Percentiles rank a stretch among this genome's conserved stretches.
These are phyloP conservation scores for Rhizopus sp. DNA, from an alignment of 371 early-diverging fungal genomes.

Conservation along the genomic window DNA sequence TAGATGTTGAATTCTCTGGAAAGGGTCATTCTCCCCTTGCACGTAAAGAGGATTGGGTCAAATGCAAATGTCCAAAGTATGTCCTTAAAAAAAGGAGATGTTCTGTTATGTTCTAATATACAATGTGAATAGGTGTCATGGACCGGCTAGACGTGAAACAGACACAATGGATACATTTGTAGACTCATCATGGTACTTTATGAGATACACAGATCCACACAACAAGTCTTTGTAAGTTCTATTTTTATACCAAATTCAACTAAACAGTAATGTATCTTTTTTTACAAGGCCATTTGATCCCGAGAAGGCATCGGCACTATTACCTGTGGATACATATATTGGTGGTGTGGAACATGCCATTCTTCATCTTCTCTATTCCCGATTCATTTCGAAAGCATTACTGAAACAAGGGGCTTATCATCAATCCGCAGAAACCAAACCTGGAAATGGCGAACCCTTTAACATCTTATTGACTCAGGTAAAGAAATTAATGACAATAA, in stretches of 20 bases:
- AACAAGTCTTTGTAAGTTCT: constrained; percentile 53
- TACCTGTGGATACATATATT: constrained; percentile 93
- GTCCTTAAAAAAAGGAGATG: constrained; percentile 6
- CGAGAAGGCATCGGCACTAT: constrained; percentile 52
- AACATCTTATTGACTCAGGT: constrained; percentile 80
- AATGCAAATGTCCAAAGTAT: constrained; percentile 78
- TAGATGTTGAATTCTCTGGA: constrained; percentile 65
- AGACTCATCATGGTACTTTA: constrained; percentile 95
- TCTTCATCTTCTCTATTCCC: constrained; percentile 90
- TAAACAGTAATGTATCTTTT: neutral
- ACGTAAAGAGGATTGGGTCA: constrained; percentile 62
- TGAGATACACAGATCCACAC: constrained; percentile 81
- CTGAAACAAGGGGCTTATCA: constrained; percentile 54
- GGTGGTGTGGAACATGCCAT: constrained; percentile 96
- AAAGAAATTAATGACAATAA: constrained; percentile 8
- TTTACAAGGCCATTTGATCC: constrained; percentile 61
- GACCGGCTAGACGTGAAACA: constrained; percentile 79
- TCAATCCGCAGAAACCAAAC: constrained; percentile 36
- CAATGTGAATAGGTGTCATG: constrained; percentile 54
- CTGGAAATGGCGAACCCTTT: constrained; percentile 83
- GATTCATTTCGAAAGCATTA: constrained; percentile 88
- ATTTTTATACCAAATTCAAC: neutral
- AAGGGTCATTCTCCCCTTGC: constrained; percentile 74
- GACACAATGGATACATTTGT: constrained; percentile 98
- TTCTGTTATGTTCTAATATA: neutral